Base-by-base conservation (phyloP, 768 basidiomycete species). In the Tricholoma saponaceum region DNA sequence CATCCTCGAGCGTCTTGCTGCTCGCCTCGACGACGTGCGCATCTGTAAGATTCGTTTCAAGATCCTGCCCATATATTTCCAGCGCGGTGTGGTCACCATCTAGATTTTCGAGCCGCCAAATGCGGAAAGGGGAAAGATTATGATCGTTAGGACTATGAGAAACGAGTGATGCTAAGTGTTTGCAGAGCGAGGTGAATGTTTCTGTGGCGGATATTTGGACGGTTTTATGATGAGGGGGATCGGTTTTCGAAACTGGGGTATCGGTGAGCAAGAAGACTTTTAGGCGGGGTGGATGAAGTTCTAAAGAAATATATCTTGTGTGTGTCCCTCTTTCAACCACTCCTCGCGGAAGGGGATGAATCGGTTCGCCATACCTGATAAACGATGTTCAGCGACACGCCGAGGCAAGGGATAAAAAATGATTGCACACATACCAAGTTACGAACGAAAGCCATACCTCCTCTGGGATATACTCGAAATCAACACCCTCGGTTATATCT, bases 391-490 rank as follows among this genome's bases (percentile, higher is more conserved):
- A 28, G 23, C 14, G 58, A 20, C 55, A 44, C 18, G 32, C 2
- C 13, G 22, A 14, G 13, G 5, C 13, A 37, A 16, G 12, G 33
- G 20, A 35, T 9, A n/a, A 28, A 41, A 44, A n/a, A 58, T 32
- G 32, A 26, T 30, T 16, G 43, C 28, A 33, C 50, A 78, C 86
- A 63, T 62, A 92, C 95, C 93, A 94, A 52, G 76, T 60, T 7
- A 77, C 70, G 37, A 97, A 79, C 18, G 79, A 74, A 20, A 76
- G 66, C 95, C 93, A 96, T 20, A 84, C 85, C 23, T 79, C 77
- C 57, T 78, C 74, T 1, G 92, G 90, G 3, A 97, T 78, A 62
- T 84, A 89, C 68, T 91, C 88, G 52, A 89, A 81, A 66, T 97
- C 81, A 26, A 83, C 67, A 20, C 84, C 82, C 65, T 94, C 90